Conservation (phyloP, 75 land plant species). For the Isoetes taiwanensis region DNA sequence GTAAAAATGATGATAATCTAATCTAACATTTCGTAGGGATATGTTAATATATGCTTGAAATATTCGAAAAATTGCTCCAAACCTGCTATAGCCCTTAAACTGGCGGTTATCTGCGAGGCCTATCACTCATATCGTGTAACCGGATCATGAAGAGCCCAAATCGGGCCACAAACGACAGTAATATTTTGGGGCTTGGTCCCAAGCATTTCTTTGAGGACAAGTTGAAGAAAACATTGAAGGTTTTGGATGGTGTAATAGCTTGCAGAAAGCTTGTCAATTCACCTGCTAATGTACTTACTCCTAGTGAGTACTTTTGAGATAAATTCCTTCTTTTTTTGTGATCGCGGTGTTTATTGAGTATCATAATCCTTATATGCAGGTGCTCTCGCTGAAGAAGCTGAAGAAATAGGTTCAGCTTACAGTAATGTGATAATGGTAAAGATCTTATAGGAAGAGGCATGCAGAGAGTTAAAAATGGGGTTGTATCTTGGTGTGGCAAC, state of each 20-base stretch:
- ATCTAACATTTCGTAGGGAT: too few species aligned
- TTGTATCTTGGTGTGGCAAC: constrained; percentile 90
- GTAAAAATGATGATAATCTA: too few species aligned
- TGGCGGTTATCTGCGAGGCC: too few species aligned
- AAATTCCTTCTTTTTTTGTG: not conserved
- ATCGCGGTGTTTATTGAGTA: not conserved
- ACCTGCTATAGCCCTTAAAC: too few species aligned
- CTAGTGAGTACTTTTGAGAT: constrained; percentile 53
- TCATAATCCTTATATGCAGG: constrained; percentile 18
- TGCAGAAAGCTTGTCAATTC: constrained; percentile 87
- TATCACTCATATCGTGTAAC: too few species aligned
- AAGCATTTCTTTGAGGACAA: constrained; percentile 44
- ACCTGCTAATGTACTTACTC: constrained; percentile 90
- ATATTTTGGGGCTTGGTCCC: constrained; percentile 70
- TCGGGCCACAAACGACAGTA: too few species aligned
- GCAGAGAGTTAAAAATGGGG: constrained; percentile 91
- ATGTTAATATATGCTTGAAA: too few species aligned
- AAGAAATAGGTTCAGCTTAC: constrained; percentile 45
- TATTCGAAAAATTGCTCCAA: too few species aligned
- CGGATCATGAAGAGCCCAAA: too few species aligned
- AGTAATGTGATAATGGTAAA: constrained; percentile 67
- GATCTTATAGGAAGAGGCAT: constrained; percentile 67
- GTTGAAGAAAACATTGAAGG: constrained; percentile 42
- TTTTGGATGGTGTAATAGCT: constrained; percentile 56
- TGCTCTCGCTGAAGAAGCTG: constrained; percentile 72